Conservation (phyloP, 208 protist species). For the Leishmania tropica region DNA sequence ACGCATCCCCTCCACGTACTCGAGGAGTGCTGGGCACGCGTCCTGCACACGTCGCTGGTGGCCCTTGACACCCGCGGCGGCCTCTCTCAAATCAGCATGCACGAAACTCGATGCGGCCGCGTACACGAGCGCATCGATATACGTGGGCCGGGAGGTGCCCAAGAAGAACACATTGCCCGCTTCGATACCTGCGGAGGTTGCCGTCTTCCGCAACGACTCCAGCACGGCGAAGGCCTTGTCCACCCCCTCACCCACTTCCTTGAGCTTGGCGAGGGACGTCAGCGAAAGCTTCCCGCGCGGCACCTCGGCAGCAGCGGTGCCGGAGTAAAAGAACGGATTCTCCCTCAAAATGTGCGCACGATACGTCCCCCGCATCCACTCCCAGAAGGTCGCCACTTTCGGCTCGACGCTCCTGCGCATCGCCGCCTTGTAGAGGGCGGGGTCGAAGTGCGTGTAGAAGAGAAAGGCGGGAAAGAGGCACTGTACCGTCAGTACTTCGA, state of each 20-base stretch:
- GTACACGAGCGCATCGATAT: conserved; percentile 75
- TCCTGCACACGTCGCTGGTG: conserved; percentile 53
- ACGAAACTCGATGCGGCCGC: conserved; percentile 72
- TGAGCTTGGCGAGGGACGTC: conserved; percentile 36
- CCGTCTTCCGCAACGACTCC: conserved; percentile 1
- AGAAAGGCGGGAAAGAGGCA: conserved; percentile 80
- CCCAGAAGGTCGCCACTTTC: conserved; percentile 63
- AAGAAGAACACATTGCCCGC: conserved; percentile 57
- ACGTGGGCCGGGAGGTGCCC: conserved; percentile 56
- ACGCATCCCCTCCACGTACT: conserved; percentile 80
- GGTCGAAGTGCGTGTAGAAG: conserved; percentile 70
- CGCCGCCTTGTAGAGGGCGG: conserved; percentile 39
- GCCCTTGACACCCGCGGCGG: background rate
- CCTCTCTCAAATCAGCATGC: conserved; percentile 64
- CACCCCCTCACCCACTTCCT: conserved; percentile 52
- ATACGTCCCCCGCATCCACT: conserved; percentile 62
- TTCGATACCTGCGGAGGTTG: conserved; percentile 25
- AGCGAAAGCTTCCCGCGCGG: conserved; percentile 25
- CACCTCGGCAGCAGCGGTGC: conserved; percentile 10
- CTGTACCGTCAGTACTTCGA: conserved; percentile 48
- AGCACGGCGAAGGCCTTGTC: conserved; percentile 61
- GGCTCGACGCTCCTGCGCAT: conserved; percentile 62
- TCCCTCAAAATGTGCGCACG: conserved; percentile 42
- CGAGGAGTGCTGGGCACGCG: conserved; percentile 58
- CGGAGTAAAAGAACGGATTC: conserved; percentile 49